Base-by-base conservation (phyloP, 768 basidiomycete species). In the Trametes cinnabarina region DNA sequence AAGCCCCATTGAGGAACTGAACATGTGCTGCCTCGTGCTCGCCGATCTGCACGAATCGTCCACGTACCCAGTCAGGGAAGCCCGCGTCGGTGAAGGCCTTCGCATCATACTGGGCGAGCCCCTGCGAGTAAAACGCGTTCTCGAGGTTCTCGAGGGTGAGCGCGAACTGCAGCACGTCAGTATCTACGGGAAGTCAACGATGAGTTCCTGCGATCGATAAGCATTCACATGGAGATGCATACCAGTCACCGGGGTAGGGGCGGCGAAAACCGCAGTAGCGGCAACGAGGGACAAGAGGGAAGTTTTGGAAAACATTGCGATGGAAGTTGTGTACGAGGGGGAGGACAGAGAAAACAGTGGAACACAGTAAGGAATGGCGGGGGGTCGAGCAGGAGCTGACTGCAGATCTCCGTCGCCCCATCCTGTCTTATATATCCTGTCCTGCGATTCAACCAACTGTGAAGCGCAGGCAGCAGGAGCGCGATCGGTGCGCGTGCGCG, bases 21-120 rank as follows among this genome's bases (percentile, higher is more conserved):
- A 84, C 82, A 70, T 89, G 87, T 9, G 71, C 69, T 23, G 68
- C 66, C 66, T 87, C 84, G 67, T 88, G 84, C 30, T 75, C 71
- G 19, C 69, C 71, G 49, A 88, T 82, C 66, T 87, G 77, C n/a
- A 69, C 63, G 61, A 82, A 77, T n/a, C 81, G 77, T 1, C 71
- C 77, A 50, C 79, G 75, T 39, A 81, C 80, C 74, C 77, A 82
- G 48, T 72, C 46, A 44, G 74, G 72, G 63, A 80, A 82, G 2
- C 81, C 85, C 10, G 76, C 77, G 9, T 71, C 65, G 22, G 62
- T 60, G 70, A 84, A 87, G 35, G 74, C 79, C 23, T 74, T 58
- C 9, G 70, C 67, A 50, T 76, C 68, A 70, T 79, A 83, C 47
- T 77, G 74, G 19, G 59, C 64, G 19, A 87, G 72, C 0, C 68